Conservation (phyloP, 73 alveolate genomes). For the Symbiodinium natans region DNA sequence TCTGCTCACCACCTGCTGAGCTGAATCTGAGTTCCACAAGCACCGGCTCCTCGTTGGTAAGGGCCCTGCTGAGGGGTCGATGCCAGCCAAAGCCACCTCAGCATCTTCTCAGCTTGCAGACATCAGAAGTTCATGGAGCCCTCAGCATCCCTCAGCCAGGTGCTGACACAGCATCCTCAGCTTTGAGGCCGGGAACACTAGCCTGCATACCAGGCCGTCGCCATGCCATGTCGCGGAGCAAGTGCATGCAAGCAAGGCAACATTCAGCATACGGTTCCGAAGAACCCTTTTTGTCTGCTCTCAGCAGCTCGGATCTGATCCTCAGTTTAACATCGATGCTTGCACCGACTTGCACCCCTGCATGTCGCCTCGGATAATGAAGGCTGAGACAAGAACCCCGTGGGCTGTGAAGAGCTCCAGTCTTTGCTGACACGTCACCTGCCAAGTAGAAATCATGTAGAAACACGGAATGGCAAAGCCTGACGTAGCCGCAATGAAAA, state of each 20-base stretch:
- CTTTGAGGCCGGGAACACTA: conserved; percentile 54
- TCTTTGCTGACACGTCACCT: conserved; percentile 80
- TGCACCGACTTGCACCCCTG: not conserved
- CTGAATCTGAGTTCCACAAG: not conserved
- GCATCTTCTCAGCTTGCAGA: no score
- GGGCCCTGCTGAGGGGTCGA: conserved; percentile 2
- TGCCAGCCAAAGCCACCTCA: conserved; percentile 20
- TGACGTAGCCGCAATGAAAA: not conserved
- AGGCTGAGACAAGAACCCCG: conserved; percentile 35
- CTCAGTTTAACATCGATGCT: not conserved
- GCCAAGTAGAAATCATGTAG: not conserved
- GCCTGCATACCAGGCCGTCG: conserved; percentile 13
- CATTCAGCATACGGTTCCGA: not conserved
- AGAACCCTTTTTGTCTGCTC: not conserved
- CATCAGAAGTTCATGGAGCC: no score
- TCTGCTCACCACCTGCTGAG: conserved; percentile 32
- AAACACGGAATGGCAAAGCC: not conserved
- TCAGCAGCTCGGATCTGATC: not conserved
- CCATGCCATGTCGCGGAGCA: not conserved
- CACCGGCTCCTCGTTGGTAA: not conserved
- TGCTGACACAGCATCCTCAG: conserved; percentile 14
- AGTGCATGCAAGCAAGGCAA: not conserved
- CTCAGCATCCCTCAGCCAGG: no score
- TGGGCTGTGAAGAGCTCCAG: conserved; percentile 45
- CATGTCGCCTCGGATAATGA: not conserved